These are phyloP conservation scores for Paracamarosporium sp. DNA, from an alignment of 2,329 filamentous ascomycete species.

Conservation along the genomic window DNA sequence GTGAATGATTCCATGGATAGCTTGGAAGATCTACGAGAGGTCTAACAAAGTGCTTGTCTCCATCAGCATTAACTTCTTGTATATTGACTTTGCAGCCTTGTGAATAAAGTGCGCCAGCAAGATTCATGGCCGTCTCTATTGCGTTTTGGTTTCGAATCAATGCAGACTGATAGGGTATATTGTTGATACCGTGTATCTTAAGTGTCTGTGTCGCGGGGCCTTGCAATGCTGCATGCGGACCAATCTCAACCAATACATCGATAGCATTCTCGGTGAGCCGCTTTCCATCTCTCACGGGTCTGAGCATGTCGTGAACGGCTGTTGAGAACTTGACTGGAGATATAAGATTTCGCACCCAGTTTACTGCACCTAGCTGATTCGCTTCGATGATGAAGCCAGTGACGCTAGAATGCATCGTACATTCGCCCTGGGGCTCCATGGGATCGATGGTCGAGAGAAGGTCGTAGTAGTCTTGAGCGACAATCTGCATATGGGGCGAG, in stretches of 20 bases:
- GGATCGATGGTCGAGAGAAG: not conserved
- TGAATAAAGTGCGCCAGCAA: no score
- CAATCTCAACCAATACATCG: not conserved
- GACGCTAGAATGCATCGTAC: constrained; percentile 16
- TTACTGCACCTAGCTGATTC: not conserved
- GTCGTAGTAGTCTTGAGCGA: constrained; percentile 1
- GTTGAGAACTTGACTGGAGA: constrained; percentile 42
- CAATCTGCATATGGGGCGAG: constrained; percentile 46
- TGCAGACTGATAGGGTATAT: not conserved
- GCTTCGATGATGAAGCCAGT: constrained; percentile 4
- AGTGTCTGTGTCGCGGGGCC: no score
- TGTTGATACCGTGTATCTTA: no score
- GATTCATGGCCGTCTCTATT: no score
- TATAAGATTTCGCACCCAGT: constrained; percentile 50
- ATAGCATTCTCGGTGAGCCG: not conserved
- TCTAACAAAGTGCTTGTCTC: not conserved
- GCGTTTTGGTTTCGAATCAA: not conserved
- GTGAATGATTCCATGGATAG: constrained; percentile 15
- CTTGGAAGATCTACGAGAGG: not conserved
- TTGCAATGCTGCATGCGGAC: not conserved
- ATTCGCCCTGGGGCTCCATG: not conserved
- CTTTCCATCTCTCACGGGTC: no score
- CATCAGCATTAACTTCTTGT: not conserved
- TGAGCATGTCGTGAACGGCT: not conserved
- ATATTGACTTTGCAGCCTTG: no score